Conservation (phyloP, 345 rosid species). For the Physaria fendleri region DNA sequence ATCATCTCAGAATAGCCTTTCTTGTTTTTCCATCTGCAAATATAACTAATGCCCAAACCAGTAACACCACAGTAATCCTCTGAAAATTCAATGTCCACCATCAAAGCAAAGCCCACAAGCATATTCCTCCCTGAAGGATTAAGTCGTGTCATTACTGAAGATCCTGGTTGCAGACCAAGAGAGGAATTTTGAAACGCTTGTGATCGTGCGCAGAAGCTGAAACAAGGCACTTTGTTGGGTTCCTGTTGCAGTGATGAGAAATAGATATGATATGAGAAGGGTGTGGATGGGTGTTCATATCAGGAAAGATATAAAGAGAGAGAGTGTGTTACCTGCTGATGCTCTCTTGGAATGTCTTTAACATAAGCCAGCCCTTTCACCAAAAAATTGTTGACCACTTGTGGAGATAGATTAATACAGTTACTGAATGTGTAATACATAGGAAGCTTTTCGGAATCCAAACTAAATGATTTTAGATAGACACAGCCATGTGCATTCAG, state of each 20-base stretch:
- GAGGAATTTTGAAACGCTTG: neutral
- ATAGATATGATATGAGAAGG: neutral
- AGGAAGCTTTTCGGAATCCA: neutral
- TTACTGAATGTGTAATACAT: constrained; percentile 7
- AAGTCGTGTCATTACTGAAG: neutral
- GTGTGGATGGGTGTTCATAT: neutral
- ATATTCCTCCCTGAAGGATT: neutral
- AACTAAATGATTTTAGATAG: neutral
- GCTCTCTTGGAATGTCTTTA: neutral
- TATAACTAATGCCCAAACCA: neutral
- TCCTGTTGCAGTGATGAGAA: neutral
- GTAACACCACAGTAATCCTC: neutral
- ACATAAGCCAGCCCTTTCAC: neutral
- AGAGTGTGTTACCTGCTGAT: neutral
- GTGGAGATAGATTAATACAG: constrained; percentile 1
- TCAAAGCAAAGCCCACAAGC: neutral
- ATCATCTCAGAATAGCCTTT: neutral
- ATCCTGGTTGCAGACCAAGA: neutral
- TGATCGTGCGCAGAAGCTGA: neutral
- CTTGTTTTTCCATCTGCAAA: neutral
- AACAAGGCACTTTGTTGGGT: neutral
- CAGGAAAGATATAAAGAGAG: neutral
- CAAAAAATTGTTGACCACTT: neutral
- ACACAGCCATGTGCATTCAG: neutral
- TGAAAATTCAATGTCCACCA: neutral